These are phyloP conservation scores for Tillandsia fasciculata DNA, from an alignment of 176 grass and related monocot species.

Conservation along the genomic window DNA sequence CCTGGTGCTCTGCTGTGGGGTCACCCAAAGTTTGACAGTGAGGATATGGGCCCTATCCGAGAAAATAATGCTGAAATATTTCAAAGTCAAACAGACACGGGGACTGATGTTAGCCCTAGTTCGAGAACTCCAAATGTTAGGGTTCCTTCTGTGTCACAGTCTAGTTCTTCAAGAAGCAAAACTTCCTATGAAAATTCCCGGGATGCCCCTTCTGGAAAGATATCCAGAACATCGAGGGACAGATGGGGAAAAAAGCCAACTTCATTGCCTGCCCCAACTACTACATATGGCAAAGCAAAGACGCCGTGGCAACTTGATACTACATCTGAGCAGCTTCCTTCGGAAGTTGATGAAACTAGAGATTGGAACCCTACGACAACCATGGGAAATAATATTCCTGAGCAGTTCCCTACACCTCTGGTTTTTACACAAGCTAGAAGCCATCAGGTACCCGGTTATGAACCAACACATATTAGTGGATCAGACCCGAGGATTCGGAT, in stretches of 20 bases:
- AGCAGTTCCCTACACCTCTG: constrained; percentile 31
- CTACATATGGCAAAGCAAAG: constrained; percentile 29
- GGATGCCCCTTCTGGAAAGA: constrained; percentile 41
- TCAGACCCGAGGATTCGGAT: constrained; percentile 47
- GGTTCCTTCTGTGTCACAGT: constrained; percentile 25
- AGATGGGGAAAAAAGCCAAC: constrained; percentile 53
- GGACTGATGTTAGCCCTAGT: constrained; percentile 23
- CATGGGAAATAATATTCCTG: constrained; percentile 41
- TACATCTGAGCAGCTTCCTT: constrained; percentile 30
- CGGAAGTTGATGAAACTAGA: constrained; percentile 34
- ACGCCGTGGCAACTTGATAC: constrained; percentile 47
- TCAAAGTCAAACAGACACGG: constrained; percentile 49
- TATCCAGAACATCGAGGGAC: constrained; percentile 43
- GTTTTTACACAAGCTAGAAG: constrained; percentile 23
- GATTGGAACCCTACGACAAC: constrained; percentile 33
- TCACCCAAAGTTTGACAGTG: constrained; percentile 31
- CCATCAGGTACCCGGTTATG: constrained; percentile 44
- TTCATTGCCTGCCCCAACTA: constrained; percentile 23
- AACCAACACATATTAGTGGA: constrained; percentile 31
- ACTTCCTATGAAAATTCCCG: constrained; percentile 29
- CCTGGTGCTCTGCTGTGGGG: constrained; percentile 16
- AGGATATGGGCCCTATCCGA: constrained; percentile 24
- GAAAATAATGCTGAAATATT: constrained; percentile 39
- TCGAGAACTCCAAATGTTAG: constrained; percentile 25
- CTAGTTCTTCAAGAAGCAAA: constrained; percentile 46